Base-by-base conservation (phyloP, 495 filamentous ascomycete species). In the Penicillium steckii region DNA sequence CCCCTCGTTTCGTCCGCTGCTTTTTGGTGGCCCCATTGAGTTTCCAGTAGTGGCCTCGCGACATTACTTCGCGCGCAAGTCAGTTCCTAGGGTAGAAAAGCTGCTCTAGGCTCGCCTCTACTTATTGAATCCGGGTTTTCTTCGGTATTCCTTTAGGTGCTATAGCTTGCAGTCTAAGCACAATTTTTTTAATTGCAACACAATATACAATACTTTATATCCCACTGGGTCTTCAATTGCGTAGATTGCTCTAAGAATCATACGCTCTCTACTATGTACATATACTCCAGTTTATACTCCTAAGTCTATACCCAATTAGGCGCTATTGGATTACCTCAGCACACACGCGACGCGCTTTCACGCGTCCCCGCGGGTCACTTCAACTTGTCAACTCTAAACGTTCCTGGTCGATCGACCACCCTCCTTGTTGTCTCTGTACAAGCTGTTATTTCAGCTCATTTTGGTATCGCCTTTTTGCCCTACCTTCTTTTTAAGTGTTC, bases 181-280 rank as follows among this genome's bases (percentile, higher is more conserved):
- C 33, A 50, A 26, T 55, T 35, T 56, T n/a, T n/a, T 42, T 52
- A 56, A 60, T 60, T 46, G 24, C 55, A 53, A 52, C 6, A 35
- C 13, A 15, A 46, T 32, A 38, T 37, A 42, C n/a, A n/a, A n/a
- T 43, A n/a, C 24, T 52, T 30, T 26, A 44, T 42, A 24, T n/a
- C n/a, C n/a, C n/a, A n/a, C n/a, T n/a, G n/a, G n/a, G n/a, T n/a
- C 33, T 18, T 7, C 10, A 17, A 27, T 27, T 27, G 26, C 26
- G 4, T 27, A 27, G 10, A n/a, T n/a, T n/a, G n/a, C n/a, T n/a
- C n/a, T n/a, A n/a, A n/a, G n/a, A n/a, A n/a, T n/a, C n/a, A n/a
- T n/a, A n/a, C n/a, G n/a, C n/a, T n/a, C n/a, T n/a, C n/a, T n/a
- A n/a, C n/a, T n/a, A n/a, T n/a, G n/a, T n/a, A n/a, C n/a, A n/a